Percentiles rank a stretch among this genome's conserved stretches.
Conservation (phyloP, 2,329 filamentous ascomycete genomes). For the Coniochaeta sp. region DNA sequence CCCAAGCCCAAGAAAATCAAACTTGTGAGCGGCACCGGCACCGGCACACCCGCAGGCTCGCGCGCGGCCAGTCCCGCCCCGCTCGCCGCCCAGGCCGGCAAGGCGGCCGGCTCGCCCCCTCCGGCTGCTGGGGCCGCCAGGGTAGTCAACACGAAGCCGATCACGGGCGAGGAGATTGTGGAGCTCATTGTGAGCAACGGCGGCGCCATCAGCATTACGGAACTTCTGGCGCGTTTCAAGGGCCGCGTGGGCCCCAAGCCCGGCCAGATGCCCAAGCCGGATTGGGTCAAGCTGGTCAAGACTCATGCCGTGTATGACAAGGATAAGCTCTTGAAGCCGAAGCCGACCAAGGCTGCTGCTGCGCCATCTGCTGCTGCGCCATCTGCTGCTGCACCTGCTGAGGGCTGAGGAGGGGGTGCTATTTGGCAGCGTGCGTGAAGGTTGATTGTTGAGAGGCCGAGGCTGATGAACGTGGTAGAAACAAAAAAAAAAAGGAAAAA, state of each 20-base stretch:
- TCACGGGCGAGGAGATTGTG: conserved; percentile 30
- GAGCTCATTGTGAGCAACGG: conserved; percentile 30
- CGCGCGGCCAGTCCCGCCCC: conserved; percentile 54
- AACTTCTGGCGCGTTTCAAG: conserved; percentile 47
- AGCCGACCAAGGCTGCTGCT: conserved; percentile 4
- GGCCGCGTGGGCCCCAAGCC: conserved; percentile 44
- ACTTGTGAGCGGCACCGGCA: conserved; percentile 35
- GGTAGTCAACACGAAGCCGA: conserved; percentile 45
- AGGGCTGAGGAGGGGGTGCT: background rate
- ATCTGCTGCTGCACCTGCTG: background rate
- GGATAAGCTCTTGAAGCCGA: conserved; percentile 43
- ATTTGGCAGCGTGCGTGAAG: background rate
- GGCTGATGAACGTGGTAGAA: too few species aligned
- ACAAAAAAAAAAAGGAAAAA: too few species aligned
- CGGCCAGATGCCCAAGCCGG: conserved; percentile 41
- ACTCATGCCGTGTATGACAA: conserved; percentile 43
- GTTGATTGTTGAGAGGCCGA: too few species aligned
- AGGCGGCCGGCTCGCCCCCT: conserved; percentile 19
- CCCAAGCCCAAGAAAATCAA: conserved; percentile 47
- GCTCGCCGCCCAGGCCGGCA: conserved; percentile 16
- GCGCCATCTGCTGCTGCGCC: background rate
- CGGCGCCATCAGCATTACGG: conserved; percentile 37
- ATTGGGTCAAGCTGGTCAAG: conserved; percentile 55
- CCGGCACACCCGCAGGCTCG: conserved; percentile 49
- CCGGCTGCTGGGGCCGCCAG: conserved; percentile 30